Evolutionary conservation across 306 rosid species (phyloP).

Genomic region (Vigna unguiculata): DNA sequence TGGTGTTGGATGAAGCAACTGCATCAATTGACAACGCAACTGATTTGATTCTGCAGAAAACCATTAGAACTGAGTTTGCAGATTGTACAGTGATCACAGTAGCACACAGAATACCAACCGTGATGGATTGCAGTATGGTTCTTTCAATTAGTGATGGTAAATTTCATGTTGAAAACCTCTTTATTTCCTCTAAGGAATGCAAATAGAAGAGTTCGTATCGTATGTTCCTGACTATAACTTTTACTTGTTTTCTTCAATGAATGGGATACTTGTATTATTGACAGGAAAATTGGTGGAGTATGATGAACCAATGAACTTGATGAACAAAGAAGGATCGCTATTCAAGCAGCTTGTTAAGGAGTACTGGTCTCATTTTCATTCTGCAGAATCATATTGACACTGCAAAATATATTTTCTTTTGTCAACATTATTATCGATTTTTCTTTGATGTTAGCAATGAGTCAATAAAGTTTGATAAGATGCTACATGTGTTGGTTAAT

Average conservation of each 20-base stretch:
- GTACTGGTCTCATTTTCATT: constrained; percentile 73
- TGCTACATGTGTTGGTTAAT: too few relatives aligned
- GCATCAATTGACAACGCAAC: constrained; percentile 81
- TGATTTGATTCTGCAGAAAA: constrained; percentile 70
- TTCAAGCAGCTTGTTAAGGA: constrained; percentile 70
- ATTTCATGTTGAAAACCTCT: background rate
- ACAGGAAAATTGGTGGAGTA: constrained; percentile 63
- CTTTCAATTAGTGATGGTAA: constrained; percentile 72
- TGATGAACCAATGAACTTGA: constrained; percentile 64
- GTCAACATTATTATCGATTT: background rate
- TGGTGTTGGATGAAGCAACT: constrained; percentile 83
- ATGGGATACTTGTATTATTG: too few relatives aligned
- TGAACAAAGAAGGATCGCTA: constrained; percentile 65
- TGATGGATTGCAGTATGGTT: constrained; percentile 81
- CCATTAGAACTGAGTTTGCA: constrained; percentile 63
- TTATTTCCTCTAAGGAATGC: background rate
- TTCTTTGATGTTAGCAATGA: background rate
- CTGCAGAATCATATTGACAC: constrained; percentile 55
- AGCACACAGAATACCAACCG: constrained; percentile 80
- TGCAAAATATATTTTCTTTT: background rate
- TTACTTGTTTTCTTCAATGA: background rate
- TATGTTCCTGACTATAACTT: background rate
- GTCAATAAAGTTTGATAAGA: too few relatives aligned
- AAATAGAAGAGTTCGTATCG: background rate
- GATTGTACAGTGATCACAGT: constrained; percentile 71